Percentiles rank a stretch among this genome's conserved stretches.
Conservation (phyloP, 23 red algal species). For the Gracilaria domingensis region DNA sequence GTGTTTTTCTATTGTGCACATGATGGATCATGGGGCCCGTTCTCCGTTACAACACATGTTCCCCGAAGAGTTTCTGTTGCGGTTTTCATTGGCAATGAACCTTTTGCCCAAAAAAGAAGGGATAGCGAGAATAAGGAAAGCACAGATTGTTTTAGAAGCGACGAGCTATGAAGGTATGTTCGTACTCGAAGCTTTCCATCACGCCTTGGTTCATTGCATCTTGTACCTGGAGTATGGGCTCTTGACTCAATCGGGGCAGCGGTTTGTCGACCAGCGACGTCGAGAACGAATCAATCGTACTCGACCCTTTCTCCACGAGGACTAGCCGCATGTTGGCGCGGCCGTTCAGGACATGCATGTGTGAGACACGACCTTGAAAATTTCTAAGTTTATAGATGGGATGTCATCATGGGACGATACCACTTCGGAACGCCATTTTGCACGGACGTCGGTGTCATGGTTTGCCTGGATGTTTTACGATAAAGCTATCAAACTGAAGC, state of each 20-base stretch:
- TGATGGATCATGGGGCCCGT: too few species aligned
- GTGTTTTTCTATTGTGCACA: too few species aligned
- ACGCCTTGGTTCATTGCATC: too few species aligned
- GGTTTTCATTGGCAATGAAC: too few species aligned
- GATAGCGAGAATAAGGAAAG: too few species aligned
- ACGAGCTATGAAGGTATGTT: too few species aligned
- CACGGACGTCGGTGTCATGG: neutral
- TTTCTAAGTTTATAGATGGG: neutral
- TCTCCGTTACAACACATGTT: neutral
- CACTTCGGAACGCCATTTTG: neutral
- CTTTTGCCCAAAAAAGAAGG: neutral
- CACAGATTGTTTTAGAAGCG: too few species aligned
- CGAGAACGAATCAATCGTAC: neutral
- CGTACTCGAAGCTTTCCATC: too few species aligned
- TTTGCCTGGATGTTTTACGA: slow-evolving; percentile 27
- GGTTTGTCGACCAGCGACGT: too few species aligned
- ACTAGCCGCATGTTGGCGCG: neutral
- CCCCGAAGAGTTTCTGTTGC: neutral
- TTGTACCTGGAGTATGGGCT: neutral
- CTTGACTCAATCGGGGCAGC: neutral
- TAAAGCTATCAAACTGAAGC: slow-evolving; percentile 33
- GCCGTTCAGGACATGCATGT: neutral
- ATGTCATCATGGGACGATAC: neutral
- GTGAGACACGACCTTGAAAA: neutral
- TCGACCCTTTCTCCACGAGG: neutral